Conservation (phyloP, 1,284 basidiomycete genomes). For the Heterobasidion irregulare region DNA sequence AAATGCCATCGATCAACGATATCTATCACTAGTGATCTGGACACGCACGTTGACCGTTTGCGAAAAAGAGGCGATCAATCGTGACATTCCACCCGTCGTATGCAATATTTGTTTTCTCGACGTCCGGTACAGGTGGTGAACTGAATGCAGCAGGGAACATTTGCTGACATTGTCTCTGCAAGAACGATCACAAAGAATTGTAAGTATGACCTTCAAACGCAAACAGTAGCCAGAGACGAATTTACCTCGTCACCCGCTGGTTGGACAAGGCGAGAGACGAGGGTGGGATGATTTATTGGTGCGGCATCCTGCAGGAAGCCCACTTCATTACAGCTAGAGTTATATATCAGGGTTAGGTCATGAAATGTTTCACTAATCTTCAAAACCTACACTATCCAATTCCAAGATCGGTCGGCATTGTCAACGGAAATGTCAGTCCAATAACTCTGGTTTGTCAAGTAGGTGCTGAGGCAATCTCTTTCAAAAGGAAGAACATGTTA, state of each 20-base stretch:
- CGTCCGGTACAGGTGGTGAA: slow-evolving; percentile 26
- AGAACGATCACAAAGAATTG: background rate
- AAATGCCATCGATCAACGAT: background rate
- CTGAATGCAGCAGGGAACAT: background rate
- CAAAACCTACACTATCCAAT: slow-evolving; percentile 45
- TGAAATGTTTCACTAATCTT: background rate
- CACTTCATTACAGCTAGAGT: no score
- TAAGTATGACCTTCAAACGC: no score
- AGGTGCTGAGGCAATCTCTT: slow-evolving; percentile 42
- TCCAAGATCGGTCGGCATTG: slow-evolving; percentile 47
- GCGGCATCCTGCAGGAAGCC: slow-evolving; percentile 58
- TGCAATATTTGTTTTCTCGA: slow-evolving; percentile 32
- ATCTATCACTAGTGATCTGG: background rate
- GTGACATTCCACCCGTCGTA: slow-evolving; percentile 59
- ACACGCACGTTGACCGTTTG: slow-evolving; percentile 43
- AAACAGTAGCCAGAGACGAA: no score
- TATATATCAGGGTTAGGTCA: no score
- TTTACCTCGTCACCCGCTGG: slow-evolving; percentile 41
- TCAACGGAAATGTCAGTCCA: slow-evolving; percentile 47
- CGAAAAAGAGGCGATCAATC: slow-evolving; percentile 55
- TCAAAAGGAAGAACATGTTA: background rate
- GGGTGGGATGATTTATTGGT: slow-evolving; percentile 38
- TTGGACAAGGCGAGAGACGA: slow-evolving; percentile 55
- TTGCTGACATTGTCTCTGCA: background rate
- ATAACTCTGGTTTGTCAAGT: slow-evolving; percentile 35